Percentiles rank a stretch among this genome's conserved stretches.
These are phyloP conservation scores for Ophiostoma sp. DNA, from an alignment of 2,329 filamentous ascomycete genomes.

Conservation along the genomic window DNA sequence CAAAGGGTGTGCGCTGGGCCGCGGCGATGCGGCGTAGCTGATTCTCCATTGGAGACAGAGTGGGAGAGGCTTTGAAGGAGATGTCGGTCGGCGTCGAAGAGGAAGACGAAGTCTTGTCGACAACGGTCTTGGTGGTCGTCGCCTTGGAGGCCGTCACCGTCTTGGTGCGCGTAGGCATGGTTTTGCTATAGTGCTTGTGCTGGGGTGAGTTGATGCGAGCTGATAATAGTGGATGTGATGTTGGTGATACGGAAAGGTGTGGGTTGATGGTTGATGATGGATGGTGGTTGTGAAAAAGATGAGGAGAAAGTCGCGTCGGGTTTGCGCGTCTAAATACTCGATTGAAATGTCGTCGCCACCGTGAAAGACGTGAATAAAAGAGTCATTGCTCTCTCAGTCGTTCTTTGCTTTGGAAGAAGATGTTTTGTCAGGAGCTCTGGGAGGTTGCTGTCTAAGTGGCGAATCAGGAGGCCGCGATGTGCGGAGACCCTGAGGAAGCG, in stretches of 20 bases:
- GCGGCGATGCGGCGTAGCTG: constrained; percentile 49
- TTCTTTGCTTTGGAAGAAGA: neutral
- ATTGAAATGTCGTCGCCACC: constrained; percentile 1
- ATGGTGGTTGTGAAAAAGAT: neutral
- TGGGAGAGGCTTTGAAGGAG: neutral
- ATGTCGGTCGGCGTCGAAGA: neutral
- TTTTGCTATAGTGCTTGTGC: neutral
- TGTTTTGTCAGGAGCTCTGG: neutral
- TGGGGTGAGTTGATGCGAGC: neutral
- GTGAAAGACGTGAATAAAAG: neutral
- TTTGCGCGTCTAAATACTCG: neutral
- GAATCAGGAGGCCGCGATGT: constrained; percentile 14
- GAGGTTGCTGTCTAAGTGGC: constrained; percentile 21
- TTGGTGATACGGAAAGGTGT: neutral
- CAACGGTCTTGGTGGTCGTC: neutral
- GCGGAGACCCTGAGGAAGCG: neutral
- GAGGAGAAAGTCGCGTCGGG: neutral
- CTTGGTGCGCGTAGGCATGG: neutral
- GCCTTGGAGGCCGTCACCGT: neutral
- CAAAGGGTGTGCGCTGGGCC: constrained; percentile 52
- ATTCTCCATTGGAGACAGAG: constrained; percentile 36
- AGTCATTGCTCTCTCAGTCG: constrained; percentile 9
- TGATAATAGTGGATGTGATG: no score
- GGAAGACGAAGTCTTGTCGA: neutral
- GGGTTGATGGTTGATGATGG: neutral